A percentile compares a stretch with the other conserved stretches of the same genome.
These are phyloP conservation scores for Trichoderma atrobrunneum DNA, from an alignment of 2,329 filamentous ascomycete species.

Conservation along the genomic window DNA sequence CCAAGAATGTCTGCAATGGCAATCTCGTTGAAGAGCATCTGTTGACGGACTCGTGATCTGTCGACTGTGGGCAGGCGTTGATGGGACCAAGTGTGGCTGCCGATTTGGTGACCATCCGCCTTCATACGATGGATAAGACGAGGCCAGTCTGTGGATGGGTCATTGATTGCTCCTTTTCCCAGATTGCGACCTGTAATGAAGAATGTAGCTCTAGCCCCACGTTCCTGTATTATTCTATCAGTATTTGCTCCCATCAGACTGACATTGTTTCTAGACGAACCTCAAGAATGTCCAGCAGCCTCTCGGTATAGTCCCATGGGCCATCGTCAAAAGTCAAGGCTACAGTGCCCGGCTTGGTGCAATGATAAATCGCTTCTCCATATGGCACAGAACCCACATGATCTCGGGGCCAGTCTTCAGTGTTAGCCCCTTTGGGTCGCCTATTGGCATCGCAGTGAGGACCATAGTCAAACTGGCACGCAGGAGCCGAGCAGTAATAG, in stretches of 20 bases:
- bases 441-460: slow-evolving; percentile 59
- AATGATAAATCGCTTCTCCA: slow-evolving; percentile 50
- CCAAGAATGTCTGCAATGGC: slow-evolving; percentile 42
- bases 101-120: slow-evolving; percentile 57
- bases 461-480: slow-evolving; percentile 61
- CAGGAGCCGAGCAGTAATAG: slow-evolving; percentile 59
- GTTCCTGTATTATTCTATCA: background rate
- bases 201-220: slow-evolving; percentile 40
- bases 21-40: slow-evolving; percentile 45
- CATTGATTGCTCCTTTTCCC: slow-evolving; percentile 44
- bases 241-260: rapidly evolving
- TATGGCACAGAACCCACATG: slow-evolving; percentile 54
- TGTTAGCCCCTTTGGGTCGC: slow-evolving; percentile 51
- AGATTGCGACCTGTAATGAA: slow-evolving; percentile 37
- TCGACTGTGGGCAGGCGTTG: slow-evolving; percentile 40
- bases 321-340: slow-evolving; percentile 49
- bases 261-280: slow-evolving; percentile 14
- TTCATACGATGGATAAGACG: slow-evolving; percentile 44
- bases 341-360: slow-evolving; percentile 35
- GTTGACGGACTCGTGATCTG: slow-evolving; percentile 33
- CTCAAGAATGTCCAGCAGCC: slow-evolving; percentile 39
- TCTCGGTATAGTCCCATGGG: slow-evolving; percentile 41
- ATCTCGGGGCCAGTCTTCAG: slow-evolving; percentile 49
- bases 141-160: slow-evolving; percentile 35
- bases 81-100: slow-evolving; percentile 51